phyloP scores from a whole-genome alignment of 208 protist genomes.

The Spongospora subterranea region DNA sequence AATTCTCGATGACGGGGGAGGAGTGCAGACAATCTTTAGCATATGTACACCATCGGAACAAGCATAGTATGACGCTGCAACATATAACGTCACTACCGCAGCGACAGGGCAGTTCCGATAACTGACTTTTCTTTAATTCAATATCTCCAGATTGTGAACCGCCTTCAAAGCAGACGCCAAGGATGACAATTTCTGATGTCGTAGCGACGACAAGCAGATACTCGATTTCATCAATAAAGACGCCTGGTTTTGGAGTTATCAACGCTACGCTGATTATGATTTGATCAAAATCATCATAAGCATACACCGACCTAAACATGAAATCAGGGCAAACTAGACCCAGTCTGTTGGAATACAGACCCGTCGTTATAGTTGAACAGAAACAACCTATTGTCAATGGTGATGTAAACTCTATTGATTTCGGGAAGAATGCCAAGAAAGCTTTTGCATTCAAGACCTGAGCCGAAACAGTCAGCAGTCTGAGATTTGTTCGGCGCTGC shows the following conservation, averaged over 20 bases:
- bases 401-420: conserved; percentile 14
- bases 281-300: conserved; percentile 2
- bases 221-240: conserved; percentile 45
- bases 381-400: conserved; percentile 34
- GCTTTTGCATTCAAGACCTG: neutral
- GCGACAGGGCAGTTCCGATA: neutral
- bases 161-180: conserved; percentile 11
- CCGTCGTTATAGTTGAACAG: conserved; percentile 35
- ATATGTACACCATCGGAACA: conserved; percentile 31
- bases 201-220: conserved; percentile 15
- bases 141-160: neutral
- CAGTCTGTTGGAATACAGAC: neutral
- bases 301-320: neutral
- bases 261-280: conserved; percentile 24
- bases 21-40: neutral
- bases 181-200: neutral
- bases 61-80: neutral
- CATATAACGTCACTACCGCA: neutral
- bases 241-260: neutral
- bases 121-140: neutral
- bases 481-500: neutral
- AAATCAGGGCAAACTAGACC: neutral
- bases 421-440: conserved; percentile 28
- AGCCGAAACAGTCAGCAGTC: neutral
- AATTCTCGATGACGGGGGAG: neutral